Conservation (phyloP, 495 filamentous ascomycete genomes). For the Tetracladium setigerum region DNA sequence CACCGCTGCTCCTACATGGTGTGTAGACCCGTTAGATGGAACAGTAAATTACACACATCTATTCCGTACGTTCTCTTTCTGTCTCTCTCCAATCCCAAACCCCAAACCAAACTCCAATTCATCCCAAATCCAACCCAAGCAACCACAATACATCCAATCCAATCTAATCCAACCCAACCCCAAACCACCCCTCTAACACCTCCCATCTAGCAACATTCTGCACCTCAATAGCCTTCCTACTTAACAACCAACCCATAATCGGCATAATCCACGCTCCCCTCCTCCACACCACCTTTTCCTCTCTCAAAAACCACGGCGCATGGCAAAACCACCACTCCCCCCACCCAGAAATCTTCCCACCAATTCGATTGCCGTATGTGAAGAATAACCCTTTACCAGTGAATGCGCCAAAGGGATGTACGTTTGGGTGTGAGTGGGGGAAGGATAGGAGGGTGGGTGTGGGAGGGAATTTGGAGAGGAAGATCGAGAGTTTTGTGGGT, state of each 20-base stretch:
- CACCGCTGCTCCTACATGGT: constrained; percentile 53
- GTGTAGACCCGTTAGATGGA: constrained; percentile 61
- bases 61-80: constrained; percentile 45
- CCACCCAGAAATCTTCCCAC: background rate
- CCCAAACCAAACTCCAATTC: background rate
- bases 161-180: background rate
- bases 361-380: background rate
- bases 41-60: constrained; percentile 69
- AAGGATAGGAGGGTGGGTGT: constrained; percentile 57
- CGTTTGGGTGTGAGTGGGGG: constrained; percentile 66
- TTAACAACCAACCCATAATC: constrained; percentile 46
- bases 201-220: constrained; percentile 39
- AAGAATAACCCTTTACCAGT: constrained; percentile 38
- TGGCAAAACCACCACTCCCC: constrained; percentile 35
- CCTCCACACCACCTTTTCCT: constrained; percentile 55
- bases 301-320: constrained; percentile 51
- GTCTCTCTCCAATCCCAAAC: no score
- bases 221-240: constrained; percentile 56
- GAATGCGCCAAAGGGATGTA: constrained; percentile 56
- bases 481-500: constrained; percentile 62
- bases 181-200: no score
- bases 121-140: background rate
- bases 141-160: background rate
- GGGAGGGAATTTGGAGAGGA: constrained; percentile 56
- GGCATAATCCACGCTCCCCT: constrained; percentile 62